phyloP scores from a whole-genome alignment of 495 filamentous ascomycete species.

The Amorphotheca resinae region DNA sequence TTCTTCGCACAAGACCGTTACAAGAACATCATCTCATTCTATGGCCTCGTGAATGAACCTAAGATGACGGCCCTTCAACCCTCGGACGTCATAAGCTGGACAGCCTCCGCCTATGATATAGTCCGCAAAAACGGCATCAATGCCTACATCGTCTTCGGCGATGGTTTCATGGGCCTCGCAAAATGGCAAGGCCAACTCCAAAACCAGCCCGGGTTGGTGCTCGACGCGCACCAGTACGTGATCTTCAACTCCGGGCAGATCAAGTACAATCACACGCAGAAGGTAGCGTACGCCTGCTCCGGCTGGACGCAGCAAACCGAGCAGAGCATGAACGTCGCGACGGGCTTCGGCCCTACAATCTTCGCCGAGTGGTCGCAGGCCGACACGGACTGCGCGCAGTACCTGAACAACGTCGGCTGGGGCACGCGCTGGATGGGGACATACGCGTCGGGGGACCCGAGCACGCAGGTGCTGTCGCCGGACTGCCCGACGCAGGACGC shows the following conservation, averaged over 20 bases:
- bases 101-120: constrained; percentile 44
- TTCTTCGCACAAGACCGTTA: constrained; percentile 84
- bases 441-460: constrained; percentile 40
- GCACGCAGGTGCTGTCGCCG: constrained; percentile 42
- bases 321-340: constrained; percentile 52
- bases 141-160: constrained; percentile 60
- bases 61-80: constrained; percentile 53
- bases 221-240: constrained; percentile 91
- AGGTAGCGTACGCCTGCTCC: constrained; percentile 72
- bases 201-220: constrained; percentile 44
- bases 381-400: constrained; percentile 84
- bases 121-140: constrained; percentile 58
- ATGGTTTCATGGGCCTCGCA: constrained; percentile 68
- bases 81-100: constrained; percentile 57
- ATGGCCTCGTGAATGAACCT: constrained; percentile 84
- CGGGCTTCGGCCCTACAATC: constrained; percentile 91
- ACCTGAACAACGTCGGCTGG: constrained; percentile 80
- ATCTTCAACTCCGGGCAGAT: constrained; percentile 77
- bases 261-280: constrained; percentile 54
- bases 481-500: constrained; percentile 54
- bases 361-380: constrained; percentile 98
- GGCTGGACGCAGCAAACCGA: constrained; percentile 73
- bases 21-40: constrained; percentile 71
- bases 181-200: constrained; percentile 67
- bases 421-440: constrained; percentile 91